Evolutionary conservation across 345 rosid genomes (phyloP).

Genomic region (Camelina sativa): DNA sequence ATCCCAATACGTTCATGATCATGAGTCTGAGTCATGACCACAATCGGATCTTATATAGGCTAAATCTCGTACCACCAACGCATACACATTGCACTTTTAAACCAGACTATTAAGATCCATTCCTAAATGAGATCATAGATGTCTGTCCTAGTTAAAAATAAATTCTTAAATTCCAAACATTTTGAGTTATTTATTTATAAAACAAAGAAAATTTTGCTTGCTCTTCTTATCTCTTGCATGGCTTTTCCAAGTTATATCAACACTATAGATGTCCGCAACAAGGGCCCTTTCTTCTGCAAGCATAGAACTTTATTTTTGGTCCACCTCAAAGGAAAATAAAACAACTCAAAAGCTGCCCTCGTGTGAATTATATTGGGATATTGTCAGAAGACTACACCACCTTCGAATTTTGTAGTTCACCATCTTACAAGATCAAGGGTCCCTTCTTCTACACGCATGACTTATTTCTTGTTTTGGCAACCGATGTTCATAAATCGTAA

Average conservation of each 20-base stretch:
- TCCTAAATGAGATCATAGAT: background rate
- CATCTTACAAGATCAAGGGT: conserved; percentile 21
- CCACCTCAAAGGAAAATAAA: conserved; percentile 10
- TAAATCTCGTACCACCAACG: background rate
- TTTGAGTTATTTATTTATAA: background rate
- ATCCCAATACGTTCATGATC: conserved; percentile 11
- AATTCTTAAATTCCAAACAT: background rate
- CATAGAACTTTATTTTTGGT: conserved; percentile 33
- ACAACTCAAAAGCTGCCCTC: conserved; percentile 43
- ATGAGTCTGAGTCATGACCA: conserved; percentile 33
- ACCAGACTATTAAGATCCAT: background rate
- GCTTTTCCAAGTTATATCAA: conserved; percentile 31
- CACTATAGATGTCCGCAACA: conserved; percentile 29
- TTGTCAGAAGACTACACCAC: conserved; percentile 39
- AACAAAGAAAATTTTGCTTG: background rate
- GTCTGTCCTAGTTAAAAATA: background rate
- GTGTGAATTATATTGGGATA: conserved; percentile 42
- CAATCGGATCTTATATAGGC: conserved; percentile 9
- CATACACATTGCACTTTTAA: conserved; percentile 4
- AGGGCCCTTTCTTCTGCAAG: conserved; percentile 38
- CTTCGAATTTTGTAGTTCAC: conserved; percentile 29
- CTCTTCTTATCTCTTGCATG: conserved; percentile 29
- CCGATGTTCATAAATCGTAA: background rate
- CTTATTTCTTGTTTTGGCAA: background rate
- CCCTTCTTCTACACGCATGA: conserved; percentile 16